phyloP scores from a whole-genome alignment of 108 stramenopile species.

The Thalassiosira profunda region DNA sequence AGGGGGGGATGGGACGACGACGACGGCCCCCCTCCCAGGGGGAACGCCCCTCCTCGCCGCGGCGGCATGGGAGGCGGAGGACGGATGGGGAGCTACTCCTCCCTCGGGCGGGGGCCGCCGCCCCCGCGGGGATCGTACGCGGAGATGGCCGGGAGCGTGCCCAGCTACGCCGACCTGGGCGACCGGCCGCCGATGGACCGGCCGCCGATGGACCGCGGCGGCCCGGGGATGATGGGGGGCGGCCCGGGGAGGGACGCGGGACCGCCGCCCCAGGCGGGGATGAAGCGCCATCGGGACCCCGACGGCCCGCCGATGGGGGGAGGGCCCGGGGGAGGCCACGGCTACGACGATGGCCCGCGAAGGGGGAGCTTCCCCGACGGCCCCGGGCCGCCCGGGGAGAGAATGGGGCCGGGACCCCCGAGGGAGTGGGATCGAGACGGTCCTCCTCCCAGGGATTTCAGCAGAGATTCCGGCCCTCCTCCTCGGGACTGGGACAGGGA shows the following conservation, averaged over 20 bases:
- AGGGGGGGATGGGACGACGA: slow-evolving; percentile 2
- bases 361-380: too few species aligned
- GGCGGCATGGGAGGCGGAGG: not conserved
- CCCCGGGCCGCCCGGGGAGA: too few species aligned
- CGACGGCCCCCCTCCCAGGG: not conserved
- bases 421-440: too few species aligned
- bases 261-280: slow-evolving; percentile 2
- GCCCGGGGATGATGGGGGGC: not conserved
- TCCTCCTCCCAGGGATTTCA: too few species aligned
- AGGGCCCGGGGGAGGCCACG: not conserved
- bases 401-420: too few species aligned
- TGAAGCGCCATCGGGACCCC: not conserved
- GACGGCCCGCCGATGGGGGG: not conserved
- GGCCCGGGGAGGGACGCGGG: not conserved
- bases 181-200: not conserved
- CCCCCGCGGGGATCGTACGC: not conserved
- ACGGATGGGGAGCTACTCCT: not conserved
- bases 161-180: slow-evolving; percentile 6
- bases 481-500: too few species aligned
- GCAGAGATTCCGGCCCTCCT: too few species aligned
- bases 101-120: not conserved
- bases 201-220: not conserved
- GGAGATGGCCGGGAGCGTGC: not conserved
- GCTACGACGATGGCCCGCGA: too few species aligned
- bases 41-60: not conserved